These are phyloP conservation scores for Fragilaria crotonensis DNA, from an alignment of 108 stramenopile species.

Conservation along the genomic window DNA sequence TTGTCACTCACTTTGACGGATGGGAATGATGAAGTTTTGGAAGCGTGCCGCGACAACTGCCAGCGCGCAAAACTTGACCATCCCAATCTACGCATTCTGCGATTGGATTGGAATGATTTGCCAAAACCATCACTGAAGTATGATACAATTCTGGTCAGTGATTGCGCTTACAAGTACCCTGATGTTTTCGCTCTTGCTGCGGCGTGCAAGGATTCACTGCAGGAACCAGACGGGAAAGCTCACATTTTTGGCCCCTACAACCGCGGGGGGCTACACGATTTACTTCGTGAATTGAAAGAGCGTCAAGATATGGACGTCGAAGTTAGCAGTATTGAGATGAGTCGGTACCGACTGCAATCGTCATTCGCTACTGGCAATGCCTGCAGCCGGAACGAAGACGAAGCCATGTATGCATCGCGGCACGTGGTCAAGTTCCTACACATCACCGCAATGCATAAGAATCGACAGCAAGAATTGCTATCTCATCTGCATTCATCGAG, in stretches of 20 bases:
- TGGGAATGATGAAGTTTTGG: slow-evolving; percentile 32
- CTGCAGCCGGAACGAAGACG: background rate
- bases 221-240: slow-evolving; percentile 41
- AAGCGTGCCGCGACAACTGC: slow-evolving; percentile 38
- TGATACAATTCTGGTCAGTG: slow-evolving; percentile 62
- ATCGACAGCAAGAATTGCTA: too few relatives aligned
- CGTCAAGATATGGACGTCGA: slow-evolving; percentile 22
- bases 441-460: slow-evolving; percentile 8
- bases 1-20: slow-evolving; percentile 50
- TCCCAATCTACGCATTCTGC: slow-evolving; percentile 1
- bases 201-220: slow-evolving; percentile 70
- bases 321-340: slow-evolving; percentile 37
- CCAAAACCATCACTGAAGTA: slow-evolving; percentile 12
- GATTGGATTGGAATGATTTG: slow-evolving; percentile 43
- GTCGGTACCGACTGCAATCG: slow-evolving; percentile 25
- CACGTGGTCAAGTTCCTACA: slow-evolving; percentile 10
- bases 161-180: slow-evolving; percentile 36
- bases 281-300: slow-evolving; percentile 22
- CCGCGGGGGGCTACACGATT: slow-evolving; percentile 32
- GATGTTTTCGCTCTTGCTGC: slow-evolving; percentile 89
- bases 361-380: slow-evolving; percentile 1
- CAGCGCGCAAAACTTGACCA: background rate
- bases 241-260: slow-evolving; percentile 61
- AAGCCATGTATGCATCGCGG: slow-evolving; percentile 9
- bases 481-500: too few relatives aligned